phyloP scores from a whole-genome alignment of 768 basidiomycete species.

The Lactifluus rugatus region DNA sequence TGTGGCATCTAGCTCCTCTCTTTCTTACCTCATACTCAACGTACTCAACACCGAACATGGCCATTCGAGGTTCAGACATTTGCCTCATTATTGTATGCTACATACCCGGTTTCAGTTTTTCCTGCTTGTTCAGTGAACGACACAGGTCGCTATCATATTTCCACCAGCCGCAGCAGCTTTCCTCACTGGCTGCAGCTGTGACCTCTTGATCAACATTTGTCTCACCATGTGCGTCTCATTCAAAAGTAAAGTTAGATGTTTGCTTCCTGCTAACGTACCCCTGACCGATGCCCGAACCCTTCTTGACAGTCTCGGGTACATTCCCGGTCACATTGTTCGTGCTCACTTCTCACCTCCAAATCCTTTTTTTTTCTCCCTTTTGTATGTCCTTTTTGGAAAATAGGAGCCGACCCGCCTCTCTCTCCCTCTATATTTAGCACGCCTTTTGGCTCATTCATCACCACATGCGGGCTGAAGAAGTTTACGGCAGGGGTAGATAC shows the following conservation, averaged over 20 bases:
- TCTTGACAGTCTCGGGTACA: slow-evolving; percentile 53
- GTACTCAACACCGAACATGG: slow-evolving; percentile 27
- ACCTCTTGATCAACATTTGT: slow-evolving; percentile 75
- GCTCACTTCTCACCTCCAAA: neutral
- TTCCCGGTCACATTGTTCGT: slow-evolving; percentile 52
- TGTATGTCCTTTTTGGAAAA: neutral
- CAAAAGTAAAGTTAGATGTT: neutral
- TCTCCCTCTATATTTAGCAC: no score
- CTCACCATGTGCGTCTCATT: slow-evolving; percentile 55
- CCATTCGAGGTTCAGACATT: slow-evolving; percentile 57
- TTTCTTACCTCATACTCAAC: neutral
- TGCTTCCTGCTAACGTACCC: no score
- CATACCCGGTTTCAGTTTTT: neutral
- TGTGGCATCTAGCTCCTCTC: no score
- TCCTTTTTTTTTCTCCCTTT: no score
- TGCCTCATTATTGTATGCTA: slow-evolving; percentile 60
- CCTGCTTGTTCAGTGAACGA: neutral
- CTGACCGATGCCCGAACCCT: slow-evolving; percentile 4
- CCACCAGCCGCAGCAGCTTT: slow-evolving; percentile 74
- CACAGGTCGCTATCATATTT: slow-evolving; percentile 67
- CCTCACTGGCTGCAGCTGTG: slow-evolving; percentile 75
- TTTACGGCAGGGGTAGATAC: slow-evolving; percentile 69
- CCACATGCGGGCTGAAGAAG: slow-evolving; percentile 82
- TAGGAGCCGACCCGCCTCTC: no score
- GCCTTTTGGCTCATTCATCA: slow-evolving; percentile 88